Conservation (phyloP, 495 filamentous ascomycete genomes). For the Penicillium herquei region DNA sequence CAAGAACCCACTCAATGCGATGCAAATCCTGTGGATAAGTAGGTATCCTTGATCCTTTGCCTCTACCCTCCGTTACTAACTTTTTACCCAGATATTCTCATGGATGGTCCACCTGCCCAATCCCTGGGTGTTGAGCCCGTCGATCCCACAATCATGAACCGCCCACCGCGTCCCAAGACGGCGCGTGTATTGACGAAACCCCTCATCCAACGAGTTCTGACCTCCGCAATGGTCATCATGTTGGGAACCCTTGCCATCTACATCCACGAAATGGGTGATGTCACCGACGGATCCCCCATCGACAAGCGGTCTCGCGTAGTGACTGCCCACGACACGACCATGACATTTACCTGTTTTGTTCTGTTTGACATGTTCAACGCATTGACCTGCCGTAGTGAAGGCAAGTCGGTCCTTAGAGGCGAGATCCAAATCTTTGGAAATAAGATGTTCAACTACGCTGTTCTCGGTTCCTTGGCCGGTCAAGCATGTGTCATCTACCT, state of each 20-base stretch:
- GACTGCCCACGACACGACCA: conserved; percentile 92
- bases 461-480: conserved; percentile 76
- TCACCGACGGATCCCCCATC: conserved; percentile 30
- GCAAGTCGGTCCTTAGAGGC: conserved; percentile 81
- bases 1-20: conserved; percentile 92
- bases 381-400: conserved; percentile 86
- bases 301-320: conserved; percentile 58
- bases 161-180: conserved; percentile 78
- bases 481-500: conserved; percentile 92
- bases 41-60: conserved; percentile 35
- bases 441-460: conserved; percentile 93
- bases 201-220: conserved; percentile 79
- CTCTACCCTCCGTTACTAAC: background rate
- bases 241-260: conserved; percentile 88
- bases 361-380: conserved; percentile 99
- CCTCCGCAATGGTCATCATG: conserved; percentile 88
- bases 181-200: conserved; percentile 83
- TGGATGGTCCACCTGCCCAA: conserved; percentile 97
- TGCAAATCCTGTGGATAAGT: conserved; percentile 99
- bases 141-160: conserved; percentile 89
- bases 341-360: conserved; percentile 99
- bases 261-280: conserved; percentile 81
- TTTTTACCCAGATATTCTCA: conserved; percentile 80
- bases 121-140: conserved; percentile 96
- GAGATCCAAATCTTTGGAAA: conserved; percentile 82